A percentile compares a stretch with the other conserved stretches of the same genome.
phyloP scores from a whole-genome alignment of 805 yeast genomes.

The Cyberlindnera saturnus region DNA sequence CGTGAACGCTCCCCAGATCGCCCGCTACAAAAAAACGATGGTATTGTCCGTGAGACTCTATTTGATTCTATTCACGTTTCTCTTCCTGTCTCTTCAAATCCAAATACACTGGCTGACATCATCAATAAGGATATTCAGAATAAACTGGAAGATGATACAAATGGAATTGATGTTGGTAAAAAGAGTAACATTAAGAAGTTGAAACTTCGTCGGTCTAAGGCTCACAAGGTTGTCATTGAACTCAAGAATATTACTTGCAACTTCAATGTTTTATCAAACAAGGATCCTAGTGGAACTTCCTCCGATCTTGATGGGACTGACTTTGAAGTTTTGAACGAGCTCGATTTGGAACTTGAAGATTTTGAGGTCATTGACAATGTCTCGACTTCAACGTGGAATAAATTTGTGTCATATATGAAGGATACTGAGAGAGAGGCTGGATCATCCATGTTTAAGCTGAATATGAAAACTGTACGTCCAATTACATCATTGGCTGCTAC shows the following conservation, averaged over 20 bases:
- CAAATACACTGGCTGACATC: slow-evolving; percentile 39
- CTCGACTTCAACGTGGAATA: slow-evolving; percentile 87
- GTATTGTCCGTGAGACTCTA: slow-evolving; percentile 52
- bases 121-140: slow-evolving; percentile 47
- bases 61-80: slow-evolving; percentile 79
- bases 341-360: slow-evolving; percentile 45
- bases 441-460: slow-evolving; percentile 52
- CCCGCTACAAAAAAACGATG: slow-evolving; percentile 7
- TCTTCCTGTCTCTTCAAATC: slow-evolving; percentile 40
- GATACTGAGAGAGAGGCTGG: slow-evolving; percentile 65
- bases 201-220: slow-evolving; percentile 57
- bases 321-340: slow-evolving; percentile 42
- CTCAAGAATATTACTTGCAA: slow-evolving; percentile 45
- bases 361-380: slow-evolving; percentile 70
- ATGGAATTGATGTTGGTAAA: slow-evolving; percentile 19
- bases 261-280: slow-evolving; percentile 38
- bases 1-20: background rate
- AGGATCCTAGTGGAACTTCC: slow-evolving; percentile 35
- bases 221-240: slow-evolving; percentile 54
- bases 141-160: slow-evolving; percentile 7
- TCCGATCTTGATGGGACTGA: slow-evolving; percentile 19
- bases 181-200: slow-evolving; percentile 35
- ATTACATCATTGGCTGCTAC: slow-evolving; percentile 56
- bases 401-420: slow-evolving; percentile 64
- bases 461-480: slow-evolving; percentile 59